A percentile compares a stretch with the other conserved stretches of the same genome.
These are phyloP conservation scores for Gracilaria caudata DNA, from an alignment of 23 red algal species.

Conservation along the genomic window DNA sequence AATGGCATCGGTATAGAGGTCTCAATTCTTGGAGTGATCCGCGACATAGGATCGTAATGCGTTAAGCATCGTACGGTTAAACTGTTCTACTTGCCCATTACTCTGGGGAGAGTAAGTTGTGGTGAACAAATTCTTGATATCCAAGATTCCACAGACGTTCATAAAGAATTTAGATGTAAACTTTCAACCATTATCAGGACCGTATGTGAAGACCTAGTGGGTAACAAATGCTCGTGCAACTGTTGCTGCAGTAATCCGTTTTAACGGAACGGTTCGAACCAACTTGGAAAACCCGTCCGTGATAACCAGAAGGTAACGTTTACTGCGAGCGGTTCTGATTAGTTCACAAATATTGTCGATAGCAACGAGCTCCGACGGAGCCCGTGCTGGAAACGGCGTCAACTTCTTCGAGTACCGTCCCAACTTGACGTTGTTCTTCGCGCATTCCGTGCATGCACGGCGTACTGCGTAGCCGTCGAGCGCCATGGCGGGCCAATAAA, in stretches of 20 bases:
- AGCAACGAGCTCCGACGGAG: too few species aligned
- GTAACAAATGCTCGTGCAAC: not conserved
- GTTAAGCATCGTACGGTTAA: constrained; percentile 19
- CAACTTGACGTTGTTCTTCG: constrained; percentile 8
- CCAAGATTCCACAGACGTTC: too few species aligned
- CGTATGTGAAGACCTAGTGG: constrained; percentile 6
- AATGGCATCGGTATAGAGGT: constrained; percentile 12
- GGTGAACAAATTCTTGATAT: constrained; percentile 23
- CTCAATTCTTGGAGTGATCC: constrained; percentile 31
- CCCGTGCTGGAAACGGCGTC: not conserved
- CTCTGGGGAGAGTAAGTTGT: constrained; percentile 29
- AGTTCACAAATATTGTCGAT: too few species aligned
- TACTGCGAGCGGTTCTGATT: too few species aligned
- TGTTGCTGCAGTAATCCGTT: not conserved
- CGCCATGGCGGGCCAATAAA: too few species aligned
- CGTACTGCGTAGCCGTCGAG: constrained; percentile 28
- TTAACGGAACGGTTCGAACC: constrained; percentile 28
- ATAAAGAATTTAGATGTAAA: too few species aligned
- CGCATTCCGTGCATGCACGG: not conserved
- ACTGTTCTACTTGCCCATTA: constrained; percentile 37
- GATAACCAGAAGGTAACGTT: too few species aligned
- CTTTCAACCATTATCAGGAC: too few species aligned
- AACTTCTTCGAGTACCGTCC: constrained; percentile 2
- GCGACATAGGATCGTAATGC: constrained; percentile 3
- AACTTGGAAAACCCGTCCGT: too few species aligned